These are phyloP conservation scores for Ploettnerulaceae sp. DNA, from an alignment of 2,329 filamentous ascomycete genomes.

Conservation along the genomic window DNA sequence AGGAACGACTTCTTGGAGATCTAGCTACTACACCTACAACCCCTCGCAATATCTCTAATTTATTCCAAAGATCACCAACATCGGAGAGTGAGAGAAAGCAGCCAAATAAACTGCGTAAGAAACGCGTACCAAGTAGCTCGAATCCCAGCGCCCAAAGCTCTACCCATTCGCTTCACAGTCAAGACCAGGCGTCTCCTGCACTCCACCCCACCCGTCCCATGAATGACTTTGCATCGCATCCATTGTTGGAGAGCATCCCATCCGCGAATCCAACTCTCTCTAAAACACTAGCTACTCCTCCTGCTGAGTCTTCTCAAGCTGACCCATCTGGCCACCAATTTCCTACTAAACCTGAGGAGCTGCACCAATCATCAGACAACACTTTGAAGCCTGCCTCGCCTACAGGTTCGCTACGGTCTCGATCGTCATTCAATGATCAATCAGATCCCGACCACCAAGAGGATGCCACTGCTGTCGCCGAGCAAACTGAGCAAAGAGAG, in stretches of 20 bases:
- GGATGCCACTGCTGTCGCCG: slow-evolving; percentile 46
- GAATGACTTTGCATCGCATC: slow-evolving; percentile 30
- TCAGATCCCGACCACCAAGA: slow-evolving; percentile 75
- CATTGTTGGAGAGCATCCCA: slow-evolving; percentile 27
- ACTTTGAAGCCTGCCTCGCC: slow-evolving; percentile 66
- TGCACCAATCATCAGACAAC: slow-evolving; percentile 25
- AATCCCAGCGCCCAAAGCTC: slow-evolving; percentile 91
- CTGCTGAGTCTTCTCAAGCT: slow-evolving; percentile 25
- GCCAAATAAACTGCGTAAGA: slow-evolving; percentile 91
- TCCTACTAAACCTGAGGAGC: slow-evolving; percentile 21
- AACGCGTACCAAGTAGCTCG: slow-evolving; percentile 63
- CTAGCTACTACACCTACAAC: slow-evolving; percentile 41
- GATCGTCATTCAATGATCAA: slow-evolving; percentile 67
- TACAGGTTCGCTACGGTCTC: slow-evolving; percentile 64
- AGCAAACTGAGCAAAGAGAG: slow-evolving; percentile 65
- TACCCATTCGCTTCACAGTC: slow-evolving; percentile 63
- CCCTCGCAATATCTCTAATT: slow-evolving; percentile 62
- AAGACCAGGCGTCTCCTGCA: slow-evolving; percentile 27
- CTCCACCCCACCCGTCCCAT: slow-evolving; percentile 33
- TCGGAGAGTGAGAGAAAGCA: slow-evolving; percentile 61
- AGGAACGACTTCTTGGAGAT: slow-evolving; percentile 42
- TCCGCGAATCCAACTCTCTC: slow-evolving; percentile 19
- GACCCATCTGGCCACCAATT: slow-evolving; percentile 20
- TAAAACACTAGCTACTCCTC: slow-evolving; percentile 25
- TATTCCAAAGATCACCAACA: slow-evolving; percentile 67